These are phyloP conservation scores for Aspergillus asperescens DNA, from an alignment of 495 filamentous ascomycete species.

Conservation along the genomic window DNA sequence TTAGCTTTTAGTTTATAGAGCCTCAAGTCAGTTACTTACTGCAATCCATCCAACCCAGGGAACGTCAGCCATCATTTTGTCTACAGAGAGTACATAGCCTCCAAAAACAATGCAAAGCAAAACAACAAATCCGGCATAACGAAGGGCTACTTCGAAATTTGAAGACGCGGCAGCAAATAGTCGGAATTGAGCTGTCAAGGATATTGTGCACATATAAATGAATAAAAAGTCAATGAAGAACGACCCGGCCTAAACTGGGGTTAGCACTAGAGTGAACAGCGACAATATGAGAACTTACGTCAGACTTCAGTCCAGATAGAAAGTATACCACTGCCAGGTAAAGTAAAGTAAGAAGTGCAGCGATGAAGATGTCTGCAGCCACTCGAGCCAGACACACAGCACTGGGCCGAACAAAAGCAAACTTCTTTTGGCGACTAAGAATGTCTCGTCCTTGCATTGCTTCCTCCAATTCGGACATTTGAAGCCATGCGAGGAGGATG, in stretches of 20 bases:
- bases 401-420: constrained; percentile 69
- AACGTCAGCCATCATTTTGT: constrained; percentile 34
- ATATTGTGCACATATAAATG: constrained; percentile 45
- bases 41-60: constrained; percentile 40
- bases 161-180: constrained; percentile 38
- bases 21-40: constrained; percentile 20
- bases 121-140: constrained; percentile 33
- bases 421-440: constrained; percentile 71
- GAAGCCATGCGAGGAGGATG: constrained; percentile 74
- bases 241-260: constrained; percentile 20
- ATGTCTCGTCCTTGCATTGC: constrained; percentile 68
- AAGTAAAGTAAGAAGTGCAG: constrained; percentile 55
- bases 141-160: constrained; percentile 37
- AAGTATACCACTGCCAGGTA: constrained; percentile 74
- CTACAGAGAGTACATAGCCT: constrained; percentile 34
- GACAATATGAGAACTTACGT: constrained; percentile 17
- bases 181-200: constrained; percentile 46
- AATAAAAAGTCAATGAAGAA: constrained; percentile 59
- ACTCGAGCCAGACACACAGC: constrained; percentile 71
- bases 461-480: constrained; percentile 65
- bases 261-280: background rate
- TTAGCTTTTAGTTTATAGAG: background rate
- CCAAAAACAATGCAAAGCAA: constrained; percentile 34
- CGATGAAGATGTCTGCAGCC: constrained; percentile 61
- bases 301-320: constrained; percentile 46